Evolutionary conservation across 2,329 filamentous ascomycete species (phyloP).

Genomic region (Aspergillus chevalieri): DNA sequence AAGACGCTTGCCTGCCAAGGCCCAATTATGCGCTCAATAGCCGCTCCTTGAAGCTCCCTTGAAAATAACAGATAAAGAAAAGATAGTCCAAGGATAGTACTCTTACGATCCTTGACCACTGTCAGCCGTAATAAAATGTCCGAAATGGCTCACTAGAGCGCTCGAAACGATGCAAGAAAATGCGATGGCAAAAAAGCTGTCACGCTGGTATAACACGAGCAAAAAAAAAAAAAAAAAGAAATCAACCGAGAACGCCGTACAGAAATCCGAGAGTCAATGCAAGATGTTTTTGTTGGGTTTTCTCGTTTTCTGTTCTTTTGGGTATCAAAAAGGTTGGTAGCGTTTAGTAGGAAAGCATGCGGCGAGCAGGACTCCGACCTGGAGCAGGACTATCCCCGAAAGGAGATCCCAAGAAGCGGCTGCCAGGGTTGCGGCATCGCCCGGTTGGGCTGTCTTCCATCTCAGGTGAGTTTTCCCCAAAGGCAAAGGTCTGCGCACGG

Average conservation of each 20-base stretch:
- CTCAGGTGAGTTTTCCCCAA: slow-evolving; percentile 63
- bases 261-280: slow-evolving; percentile 2
- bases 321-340: slow-evolving; percentile 11
- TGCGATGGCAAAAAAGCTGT: slow-evolving; percentile 5
- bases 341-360: slow-evolving; percentile 39
- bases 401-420: slow-evolving; percentile 28
- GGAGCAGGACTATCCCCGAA: slow-evolving; percentile 31
- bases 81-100: neutral
- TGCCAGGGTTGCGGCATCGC: slow-evolving; percentile 33
- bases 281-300: neutral
- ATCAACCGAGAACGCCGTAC: slow-evolving; percentile 21
- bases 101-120: neutral
- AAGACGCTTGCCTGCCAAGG: neutral
- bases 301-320: neutral
- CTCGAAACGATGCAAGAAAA: slow-evolving; percentile 13
- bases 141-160: slow-evolving; percentile 4
- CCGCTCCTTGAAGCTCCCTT: neutral
- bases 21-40: neutral
- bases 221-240: no score
- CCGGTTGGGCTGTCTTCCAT: slow-evolving; percentile 61
- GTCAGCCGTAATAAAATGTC: neutral
- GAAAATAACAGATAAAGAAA: neutral
- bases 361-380: slow-evolving; percentile 33
- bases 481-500: slow-evolving; percentile 90
- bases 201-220: slow-evolving; percentile 7